A percentile compares a stretch with the other conserved stretches of the same genome.
Evolutionary conservation across 495 filamentous ascomycete genomes (phyloP).

Genomic region (Tuber melanosporum): DNA sequence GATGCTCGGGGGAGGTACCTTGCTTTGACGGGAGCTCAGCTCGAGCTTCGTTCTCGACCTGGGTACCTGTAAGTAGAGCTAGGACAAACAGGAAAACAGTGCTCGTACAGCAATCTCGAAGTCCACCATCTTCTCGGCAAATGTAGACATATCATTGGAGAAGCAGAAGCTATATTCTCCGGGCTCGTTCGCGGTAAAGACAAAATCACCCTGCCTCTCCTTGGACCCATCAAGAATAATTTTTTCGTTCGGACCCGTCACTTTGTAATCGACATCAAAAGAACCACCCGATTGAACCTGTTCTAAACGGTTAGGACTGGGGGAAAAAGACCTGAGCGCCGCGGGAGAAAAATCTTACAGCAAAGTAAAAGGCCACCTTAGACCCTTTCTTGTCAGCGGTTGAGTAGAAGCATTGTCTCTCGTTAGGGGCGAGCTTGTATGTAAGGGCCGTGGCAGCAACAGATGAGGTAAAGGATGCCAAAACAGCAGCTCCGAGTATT

Average conservation of each 20-base stretch:
- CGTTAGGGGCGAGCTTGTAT: constrained; percentile 82
- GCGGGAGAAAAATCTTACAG: constrained; percentile 53
- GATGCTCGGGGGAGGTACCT: constrained; percentile 86
- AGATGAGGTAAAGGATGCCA: constrained; percentile 57
- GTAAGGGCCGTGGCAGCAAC: constrained; percentile 80
- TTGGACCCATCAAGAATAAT: constrained; percentile 80
- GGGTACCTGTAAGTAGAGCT: constrained; percentile 3
- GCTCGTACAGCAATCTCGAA: constrained; percentile 88
- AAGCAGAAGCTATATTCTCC: constrained; percentile 98
- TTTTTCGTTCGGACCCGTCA: constrained; percentile 74
- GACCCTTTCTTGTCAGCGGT: constrained; percentile 64
- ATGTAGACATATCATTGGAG: constrained; percentile 96
- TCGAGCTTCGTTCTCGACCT: constrained; percentile 90
- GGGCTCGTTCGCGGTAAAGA: constrained; percentile 88
- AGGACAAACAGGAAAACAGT: constrained; percentile 2
- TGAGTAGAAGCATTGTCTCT: constrained; percentile 92
- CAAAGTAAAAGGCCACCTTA: constrained; percentile 98
- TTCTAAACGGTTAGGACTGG: constrained; percentile 7
- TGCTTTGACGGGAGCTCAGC: constrained; percentile 79
- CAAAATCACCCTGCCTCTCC: constrained; percentile 95
- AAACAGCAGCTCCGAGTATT: constrained; percentile 48
- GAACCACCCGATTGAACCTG: constrained; percentile 94
- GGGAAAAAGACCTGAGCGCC: constrained; percentile 1
- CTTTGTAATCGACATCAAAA: constrained; percentile 91
- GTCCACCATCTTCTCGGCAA: constrained; percentile 95